Base-by-base conservation (phyloP, 2,329 filamentous ascomycete species). In the Rhynchosporium graminicola region DNA sequence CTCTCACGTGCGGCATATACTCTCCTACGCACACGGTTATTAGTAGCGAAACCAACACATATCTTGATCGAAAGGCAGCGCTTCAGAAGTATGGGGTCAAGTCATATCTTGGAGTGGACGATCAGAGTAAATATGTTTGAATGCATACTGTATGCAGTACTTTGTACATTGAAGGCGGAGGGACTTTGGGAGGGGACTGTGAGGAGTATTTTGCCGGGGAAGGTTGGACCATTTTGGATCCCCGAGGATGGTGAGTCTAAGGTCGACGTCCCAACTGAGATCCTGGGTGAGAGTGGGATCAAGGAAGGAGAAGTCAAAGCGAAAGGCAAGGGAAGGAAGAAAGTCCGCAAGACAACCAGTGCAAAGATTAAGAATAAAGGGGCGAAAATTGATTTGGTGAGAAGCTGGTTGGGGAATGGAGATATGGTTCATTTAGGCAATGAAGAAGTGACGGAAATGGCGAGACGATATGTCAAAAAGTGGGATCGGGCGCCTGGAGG, bases 111-210 rank as follows among this genome's bases (percentile, higher is more conserved):
- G 63, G 90, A 96, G 75, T 96, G 91, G 91, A 94, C 91, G 3
- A 74, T 95, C 46, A 81, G 90, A 1, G 91, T 96, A 8, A 94
- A 94, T 68, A 87, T 89, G 70, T 82, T 96, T 28, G 91, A 96
- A 74, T 85, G 86, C 3, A 95, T 95, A 86, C 76, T 96, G 0
- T 89, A 92, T 78, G 88, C 88, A 8, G 81, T 87, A 12, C 74
- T 94, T 43, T 79, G 82, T 57, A 83, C 87, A 0, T 71, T 91
- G 54, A 76, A 76, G 51, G 73, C 76, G 20, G 74, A 81, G 55
- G 77, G 76, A 0, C 62, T 73, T 2, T 80, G 78, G 78, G 65
- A 71, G 20, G 78, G 78, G n/a, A 68, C 70, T 1, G 77, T 87
- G 0, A 69, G 79, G 10, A 78, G 82, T 6, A 76, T 89, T 50